These are phyloP conservation scores for Cytidiella melzeri DNA, from an alignment of 768 basidiomycete genomes.

Conservation along the genomic window DNA sequence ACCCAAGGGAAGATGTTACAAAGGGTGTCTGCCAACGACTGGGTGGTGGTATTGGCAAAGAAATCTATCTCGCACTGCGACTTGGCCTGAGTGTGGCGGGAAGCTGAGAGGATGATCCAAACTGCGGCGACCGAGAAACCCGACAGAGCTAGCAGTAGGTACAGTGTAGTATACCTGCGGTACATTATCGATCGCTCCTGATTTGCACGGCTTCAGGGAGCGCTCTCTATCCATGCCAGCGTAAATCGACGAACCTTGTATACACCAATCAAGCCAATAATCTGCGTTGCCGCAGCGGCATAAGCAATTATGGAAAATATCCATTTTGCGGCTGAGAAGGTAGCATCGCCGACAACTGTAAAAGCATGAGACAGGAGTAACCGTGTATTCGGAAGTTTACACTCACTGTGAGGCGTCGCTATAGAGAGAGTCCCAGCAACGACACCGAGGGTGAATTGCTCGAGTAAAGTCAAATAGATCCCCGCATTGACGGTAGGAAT, in stretches of 20 bases:
- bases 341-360: conserved; percentile 79
- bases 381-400: background rate
- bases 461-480: conserved; percentile 71
- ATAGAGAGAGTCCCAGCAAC: conserved; percentile 68
- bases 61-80: conserved; percentile 55
- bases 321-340: conserved; percentile 69
- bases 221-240: background rate
- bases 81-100: conserved; percentile 68
- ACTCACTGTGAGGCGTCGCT: conserved; percentile 75
- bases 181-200: conserved; percentile 66
- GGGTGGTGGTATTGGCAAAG: conserved; percentile 36
- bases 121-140: conserved; percentile 75
- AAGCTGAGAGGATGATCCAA: conserved; percentile 77
- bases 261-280: conserved; percentile 84
- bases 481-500: conserved; percentile 89
- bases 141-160: conserved; percentile 45
- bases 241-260: conserved; percentile 46
- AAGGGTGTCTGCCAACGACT: conserved; percentile 57
- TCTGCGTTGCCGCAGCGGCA: conserved; percentile 66
- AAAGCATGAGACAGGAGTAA: background rate
- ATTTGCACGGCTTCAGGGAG: background rate
- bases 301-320: conserved; percentile 76
- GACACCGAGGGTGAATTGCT: conserved; percentile 68
- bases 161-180: conserved; percentile 63
- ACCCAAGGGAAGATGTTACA: conserved; percentile 93